Base-by-base conservation (phyloP, 2,329 filamentous ascomycete genomes). In the Gyromitra esculenta region DNA sequence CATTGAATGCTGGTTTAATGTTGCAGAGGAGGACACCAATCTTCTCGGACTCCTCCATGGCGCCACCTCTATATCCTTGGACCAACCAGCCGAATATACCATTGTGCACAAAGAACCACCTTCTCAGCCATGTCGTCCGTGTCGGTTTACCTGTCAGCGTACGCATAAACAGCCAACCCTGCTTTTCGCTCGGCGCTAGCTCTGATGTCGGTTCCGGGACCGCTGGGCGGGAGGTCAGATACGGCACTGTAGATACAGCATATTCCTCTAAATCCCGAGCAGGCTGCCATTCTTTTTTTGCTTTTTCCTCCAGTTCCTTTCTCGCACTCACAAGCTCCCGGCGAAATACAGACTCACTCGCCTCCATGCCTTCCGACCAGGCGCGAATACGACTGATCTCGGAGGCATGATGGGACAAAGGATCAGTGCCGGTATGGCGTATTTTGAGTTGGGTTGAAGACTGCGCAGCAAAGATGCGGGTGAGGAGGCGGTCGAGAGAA, bases 61-160 rank as follows among this genome's bases (percentile, higher is more conserved):
- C 95, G 57, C 90, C 90, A 57, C 89, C 90, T 75, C 94, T 90
- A 0, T 89, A 86, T 2, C 92, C 92, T 81, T 96, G 94, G 21
- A 96, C 89, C 4, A 99, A 87, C 90, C 94, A 98, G 25, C 96
- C 96, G 83, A 99, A 98, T 74, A 98, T 96, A 50, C 96, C 95
- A 81, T 97, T 91, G 79, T 95, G 94, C 80, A 97, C 91, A 83
- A 97, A 98, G 82, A 96, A 97, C 96, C 96, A 99, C 68, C 95
- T 88, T 76, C 93, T 89, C 35, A 93, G 88, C 96, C 96, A 99
- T 52, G 89, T 88, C n/a, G 94, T 93, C 77, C 95, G 88, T 13
- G 94, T 92, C 0, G 95, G 95, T 83, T 97, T 98, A 45, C 94
- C 94, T 0, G 92, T 90, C 6, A 94, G 85, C 0, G 91, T 92